Base-by-base conservation (phyloP, 306 rosid species). In the Vigna angularis region DNA sequence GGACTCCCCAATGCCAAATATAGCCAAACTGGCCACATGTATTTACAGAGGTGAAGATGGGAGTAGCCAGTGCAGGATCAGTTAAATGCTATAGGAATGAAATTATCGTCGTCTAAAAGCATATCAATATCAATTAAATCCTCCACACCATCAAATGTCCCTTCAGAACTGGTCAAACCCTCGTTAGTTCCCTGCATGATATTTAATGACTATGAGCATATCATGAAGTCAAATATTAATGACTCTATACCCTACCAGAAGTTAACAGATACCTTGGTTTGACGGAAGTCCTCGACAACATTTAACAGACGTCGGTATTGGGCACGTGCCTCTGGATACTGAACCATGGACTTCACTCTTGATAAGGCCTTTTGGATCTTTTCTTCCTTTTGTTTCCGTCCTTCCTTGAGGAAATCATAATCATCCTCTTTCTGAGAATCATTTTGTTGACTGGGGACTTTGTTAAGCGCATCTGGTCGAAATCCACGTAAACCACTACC, bases 301-400 rank as follows among this genome's bases (percentile, higher is more conserved):
- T 88, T 93, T 78, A 91, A 92, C 66, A 93, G 72, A 66, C 98
- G 89, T 62, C 98, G 91, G 79, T 93, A 93, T 66, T 93, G 98
- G 76, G 92, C 98, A 15, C 98, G 86, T 78, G 91, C 98, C 81
- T 93, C 97, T 0, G 98, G 97, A 91, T 93, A 89, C 70, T 91
- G 98, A 84, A 87, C 97, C 98, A 93, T 93, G 73, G 98, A 91
- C 88, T 89, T 93, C 44, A 93, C 98, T 83, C 98, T 93, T 26
- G 92, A 72, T 57, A 93, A 93, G 16, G 98, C 98, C 86, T 91
- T 93, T 78, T 93, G 86, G 75, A 91, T 87, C 82, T 91, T 93
- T 73, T 91, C 98, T 84, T 91, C 98, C 16, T 88, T 93, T 69
- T 91, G 98, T 74, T 84, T 93, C 79, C 95, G 83, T 44, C 98